Conservation (phyloP, 371 early-diverging fungal genomes). For the Amoeboaphelidium occidentale region DNA sequence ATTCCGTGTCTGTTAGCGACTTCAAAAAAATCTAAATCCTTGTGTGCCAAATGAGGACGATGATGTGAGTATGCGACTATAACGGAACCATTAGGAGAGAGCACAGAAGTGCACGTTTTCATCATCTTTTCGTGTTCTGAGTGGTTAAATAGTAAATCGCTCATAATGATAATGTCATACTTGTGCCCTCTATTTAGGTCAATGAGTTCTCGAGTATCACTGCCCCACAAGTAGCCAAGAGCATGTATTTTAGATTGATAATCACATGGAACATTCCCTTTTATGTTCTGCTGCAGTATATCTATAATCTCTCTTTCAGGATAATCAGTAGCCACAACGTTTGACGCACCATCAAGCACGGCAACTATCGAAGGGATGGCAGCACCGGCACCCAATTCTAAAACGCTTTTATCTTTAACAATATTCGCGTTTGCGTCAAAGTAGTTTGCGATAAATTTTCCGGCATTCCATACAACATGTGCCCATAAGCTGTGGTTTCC, state of each 20-base stretch:
- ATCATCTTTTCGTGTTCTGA: slow-evolving; percentile 31
- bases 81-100: slow-evolving; percentile 4
- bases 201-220: slow-evolving; percentile 25
- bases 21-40: slow-evolving; percentile 56
- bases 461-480: slow-evolving; percentile 76
- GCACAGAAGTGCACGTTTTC: slow-evolving; percentile 3
- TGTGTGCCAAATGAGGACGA: slow-evolving; percentile 35
- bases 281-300: slow-evolving; percentile 41
- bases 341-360: slow-evolving; percentile 36
- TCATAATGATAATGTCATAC: slow-evolving; percentile 59
- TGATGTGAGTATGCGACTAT: slow-evolving; percentile 28
- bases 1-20: slow-evolving; percentile 36
- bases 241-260: slow-evolving; percentile 6
- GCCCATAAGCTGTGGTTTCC: slow-evolving; percentile 68
- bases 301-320: slow-evolving; percentile 54
- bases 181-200: slow-evolving; percentile 3
- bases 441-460: slow-evolving; percentile 45
- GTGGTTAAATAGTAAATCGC: slow-evolving; percentile 78
- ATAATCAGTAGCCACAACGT: slow-evolving; percentile 64
- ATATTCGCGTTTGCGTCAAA: slow-evolving; percentile 36
- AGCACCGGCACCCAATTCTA: slow-evolving; percentile 80
- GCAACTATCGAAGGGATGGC: slow-evolving; percentile 58
- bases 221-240: slow-evolving; percentile 66
- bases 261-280: slow-evolving; percentile 14
- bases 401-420: slow-evolving; percentile 29